Conservation (phyloP, 2,329 filamentous ascomycete species). For the Moelleriella libera region DNA sequence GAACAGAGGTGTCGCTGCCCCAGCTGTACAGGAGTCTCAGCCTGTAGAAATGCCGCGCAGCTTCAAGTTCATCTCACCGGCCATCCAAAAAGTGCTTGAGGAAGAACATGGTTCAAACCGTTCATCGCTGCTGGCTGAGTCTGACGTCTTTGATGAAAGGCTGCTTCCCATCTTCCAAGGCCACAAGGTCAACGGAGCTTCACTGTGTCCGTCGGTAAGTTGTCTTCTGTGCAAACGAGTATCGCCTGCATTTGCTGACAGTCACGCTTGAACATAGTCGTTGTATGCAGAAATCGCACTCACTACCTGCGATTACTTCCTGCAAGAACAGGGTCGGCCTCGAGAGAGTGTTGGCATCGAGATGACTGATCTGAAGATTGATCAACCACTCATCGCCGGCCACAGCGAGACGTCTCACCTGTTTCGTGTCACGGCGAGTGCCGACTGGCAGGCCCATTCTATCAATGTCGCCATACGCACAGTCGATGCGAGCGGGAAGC, state of each 20-base stretch:
- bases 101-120: background rate
- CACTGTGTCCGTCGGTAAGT: background rate
- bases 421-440: conserved; percentile 16
- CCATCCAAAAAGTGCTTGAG: background rate
- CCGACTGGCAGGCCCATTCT: conserved; percentile 28
- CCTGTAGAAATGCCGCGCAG: background rate
- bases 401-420: conserved; percentile 14
- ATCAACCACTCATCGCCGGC: conserved; percentile 28
- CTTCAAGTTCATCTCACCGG: background rate
- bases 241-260: background rate
- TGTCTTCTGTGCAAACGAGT: background rate
- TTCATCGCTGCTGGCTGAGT: background rate
- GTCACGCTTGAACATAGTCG: background rate
- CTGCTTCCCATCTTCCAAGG: background rate
- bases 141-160: background rate
- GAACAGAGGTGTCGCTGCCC: background rate
- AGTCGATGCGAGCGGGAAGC: conserved; percentile 1
- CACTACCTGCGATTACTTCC: conserved; percentile 48
- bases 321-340: conserved; percentile 45
- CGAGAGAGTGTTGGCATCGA: conserved; percentile 44
- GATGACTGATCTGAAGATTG: conserved; percentile 52
- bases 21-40: background rate
- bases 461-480: conserved; percentile 22
- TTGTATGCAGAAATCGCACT: conserved; percentile 47
- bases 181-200: background rate